Conservation (phyloP, 495 filamentous ascomycete species). For the Pyrenula massariospora region DNA sequence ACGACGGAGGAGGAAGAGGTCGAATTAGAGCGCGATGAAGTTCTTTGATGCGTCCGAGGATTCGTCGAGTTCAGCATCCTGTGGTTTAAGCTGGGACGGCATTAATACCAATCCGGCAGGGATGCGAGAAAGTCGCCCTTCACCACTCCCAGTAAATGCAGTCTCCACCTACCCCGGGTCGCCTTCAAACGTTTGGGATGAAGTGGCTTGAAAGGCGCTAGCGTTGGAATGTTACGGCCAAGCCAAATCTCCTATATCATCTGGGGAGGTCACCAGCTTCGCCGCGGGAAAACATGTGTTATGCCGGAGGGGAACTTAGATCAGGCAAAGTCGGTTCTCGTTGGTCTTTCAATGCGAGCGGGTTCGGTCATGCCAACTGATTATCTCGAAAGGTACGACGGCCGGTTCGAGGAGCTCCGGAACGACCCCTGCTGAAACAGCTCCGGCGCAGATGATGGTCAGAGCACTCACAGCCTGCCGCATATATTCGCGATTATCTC, state of each 20-base stretch:
- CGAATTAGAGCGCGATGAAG: constrained; percentile 12
- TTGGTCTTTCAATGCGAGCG: background rate
- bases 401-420: background rate
- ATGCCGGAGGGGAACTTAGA: background rate
- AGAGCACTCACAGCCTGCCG: background rate
- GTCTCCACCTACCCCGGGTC: background rate
- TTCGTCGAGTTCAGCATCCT: constrained; percentile 8
- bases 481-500: background rate
- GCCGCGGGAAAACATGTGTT: background rate
- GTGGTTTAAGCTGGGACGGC: background rate
- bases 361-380: background rate
- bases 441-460: background rate
- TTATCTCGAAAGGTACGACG: background rate
- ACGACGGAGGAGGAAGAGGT: constrained; percentile 11
- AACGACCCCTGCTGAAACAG: background rate
- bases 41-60: constrained; percentile 7
- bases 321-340: background rate
- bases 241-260: too few relatives aligned
- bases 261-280: background rate
- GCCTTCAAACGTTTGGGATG: background rate
- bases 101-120: background rate
- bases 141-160: background rate
- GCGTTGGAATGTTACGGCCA: background rate
- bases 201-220: background rate
- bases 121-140: background rate